Base-by-base conservation (phyloP, 2,329 filamentous ascomycete genomes). In the Coniochaeta ligniaria region DNA sequence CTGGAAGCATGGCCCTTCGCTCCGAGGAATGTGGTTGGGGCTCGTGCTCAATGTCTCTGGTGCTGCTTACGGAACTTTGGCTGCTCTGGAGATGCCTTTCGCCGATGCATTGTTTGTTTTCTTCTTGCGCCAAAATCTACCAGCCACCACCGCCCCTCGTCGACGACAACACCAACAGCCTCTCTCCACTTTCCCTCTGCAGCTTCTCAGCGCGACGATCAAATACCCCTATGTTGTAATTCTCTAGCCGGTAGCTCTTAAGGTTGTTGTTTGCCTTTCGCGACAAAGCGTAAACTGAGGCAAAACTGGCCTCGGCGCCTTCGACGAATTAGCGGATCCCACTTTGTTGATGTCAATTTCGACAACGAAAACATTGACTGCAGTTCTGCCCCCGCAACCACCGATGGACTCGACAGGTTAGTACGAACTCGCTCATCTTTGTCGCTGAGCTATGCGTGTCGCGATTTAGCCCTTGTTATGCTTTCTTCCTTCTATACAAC, bases 301-400 rank as follows among this genome's bases (percentile, higher is more conserved):
- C 24, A 17, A 52, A n/a, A 52, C 22, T 16, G 20, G 45, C 22
- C 20, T 43, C 41, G 41, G 20, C 17, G 3, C 14, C n/a, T 26
- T 28, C 5, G 47, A 31, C 47, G 47, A 52, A 52, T 52, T 52
- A 52, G 47, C 47, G 47, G 47, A 52, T 26, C 47, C 54, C 54
- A 38, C 54, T 56, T 56, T 56, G 54, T 56, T 56, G 54, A 56
- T 56, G 54, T 38, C 54, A 36, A 36, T 35, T 36, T 56, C 54
- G 26, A 36, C 54, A 16, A 35, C 54, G 54, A 56, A 56, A 56
- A 56, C 54, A 56, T 56, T 36, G 54, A 56, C 31, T 26, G n/a
- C 35, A 56, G 17, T 38, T 22, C 31, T 56, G 16, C 12, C 54
- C 35, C 28, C 31, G 54, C 54, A 31, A 22, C 54, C 6, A 38